Percentiles rank a stretch among this genome's conserved stretches.
These are phyloP conservation scores for Aureobasidium sp. DNA, from an alignment of 2,329 filamentous ascomycete genomes.

Conservation along the genomic window DNA sequence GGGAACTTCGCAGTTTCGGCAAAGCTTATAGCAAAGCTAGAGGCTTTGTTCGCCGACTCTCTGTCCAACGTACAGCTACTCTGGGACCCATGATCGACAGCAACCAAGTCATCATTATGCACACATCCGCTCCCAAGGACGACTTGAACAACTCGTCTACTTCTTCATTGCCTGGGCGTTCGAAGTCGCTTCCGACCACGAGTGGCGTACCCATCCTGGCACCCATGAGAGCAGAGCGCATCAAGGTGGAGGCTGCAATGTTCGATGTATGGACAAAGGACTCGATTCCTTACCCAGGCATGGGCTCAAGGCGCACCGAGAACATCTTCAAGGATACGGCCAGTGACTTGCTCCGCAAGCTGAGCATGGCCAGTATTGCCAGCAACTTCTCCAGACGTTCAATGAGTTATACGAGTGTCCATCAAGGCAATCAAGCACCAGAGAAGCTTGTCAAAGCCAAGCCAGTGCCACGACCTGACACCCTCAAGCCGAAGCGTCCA, in stretches of 20 bases:
- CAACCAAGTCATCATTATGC: constrained; percentile 76
- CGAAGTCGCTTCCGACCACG: constrained; percentile 67
- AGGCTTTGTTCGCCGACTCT: constrained; percentile 56
- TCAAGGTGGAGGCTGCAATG: constrained; percentile 64
- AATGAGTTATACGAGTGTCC: constrained; percentile 44
- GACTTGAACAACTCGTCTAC: constrained; percentile 31
- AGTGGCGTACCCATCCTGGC: constrained; percentile 61
- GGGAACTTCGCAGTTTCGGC: constrained; percentile 66
- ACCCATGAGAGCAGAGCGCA: constrained; percentile 65
- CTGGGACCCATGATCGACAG: constrained; percentile 58
- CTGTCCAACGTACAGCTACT: constrained; percentile 70
- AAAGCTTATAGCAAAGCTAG: constrained; percentile 66
- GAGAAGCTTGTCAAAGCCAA: constrained; percentile 4
- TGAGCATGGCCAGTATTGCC: constrained; percentile 73
- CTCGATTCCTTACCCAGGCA: constrained; percentile 71
- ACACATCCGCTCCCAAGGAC: constrained; percentile 63
- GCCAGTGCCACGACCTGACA: constrained; percentile 1
- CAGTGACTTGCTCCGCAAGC: constrained; percentile 76
- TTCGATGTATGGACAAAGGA: constrained; percentile 79
- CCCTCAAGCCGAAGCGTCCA: constrained; percentile 13
- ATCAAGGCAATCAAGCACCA: constrained; percentile 11
- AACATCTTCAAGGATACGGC: constrained; percentile 69
- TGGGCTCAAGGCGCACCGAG: constrained; percentile 58
- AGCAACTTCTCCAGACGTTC: constrained; percentile 68
- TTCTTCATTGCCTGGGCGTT: constrained; percentile 52